phyloP scores from a whole-genome alignment of 106 monocot species.

The Gastrodia elata region DNA sequence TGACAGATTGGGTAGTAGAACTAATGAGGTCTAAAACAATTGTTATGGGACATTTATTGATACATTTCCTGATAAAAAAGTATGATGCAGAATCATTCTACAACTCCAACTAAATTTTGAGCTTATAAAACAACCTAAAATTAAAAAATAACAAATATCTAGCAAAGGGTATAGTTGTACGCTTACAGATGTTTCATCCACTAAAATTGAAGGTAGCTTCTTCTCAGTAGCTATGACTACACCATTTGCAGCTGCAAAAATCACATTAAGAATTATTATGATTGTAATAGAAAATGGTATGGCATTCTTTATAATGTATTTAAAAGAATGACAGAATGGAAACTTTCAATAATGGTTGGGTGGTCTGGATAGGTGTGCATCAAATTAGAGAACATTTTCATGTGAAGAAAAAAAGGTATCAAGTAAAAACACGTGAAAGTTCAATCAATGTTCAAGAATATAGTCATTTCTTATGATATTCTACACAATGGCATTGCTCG shows the following conservation, averaged over 20 bases:
- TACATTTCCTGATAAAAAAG: slow-evolving; percentile 4
- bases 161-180: background rate
- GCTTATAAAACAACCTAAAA: background rate
- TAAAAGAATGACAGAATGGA: background rate
- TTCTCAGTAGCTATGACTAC: slow-evolving; percentile 96
- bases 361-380: background rate
- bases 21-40: no score
- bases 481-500: no score
- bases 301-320: background rate
- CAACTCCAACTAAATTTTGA: background rate
- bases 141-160: background rate
- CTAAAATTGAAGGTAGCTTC: slow-evolving; percentile 94
- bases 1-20: no score
- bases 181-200: slow-evolving; percentile 94
- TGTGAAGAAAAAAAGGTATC: no score
- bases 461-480: no score
- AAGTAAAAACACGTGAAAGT: no score
- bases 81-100: background rate
- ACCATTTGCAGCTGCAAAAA: slow-evolving; percentile 79
- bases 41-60: no score
- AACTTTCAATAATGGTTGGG: background rate
- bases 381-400: no score
- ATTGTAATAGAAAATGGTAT: background rate
- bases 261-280: background rate
- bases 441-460: no score